Evolutionary conservation across 2,329 filamentous ascomycete species (phyloP), one percentile per base, ranked within the genome.

Genomic region (Stemphylium lycopersici): DNA sequence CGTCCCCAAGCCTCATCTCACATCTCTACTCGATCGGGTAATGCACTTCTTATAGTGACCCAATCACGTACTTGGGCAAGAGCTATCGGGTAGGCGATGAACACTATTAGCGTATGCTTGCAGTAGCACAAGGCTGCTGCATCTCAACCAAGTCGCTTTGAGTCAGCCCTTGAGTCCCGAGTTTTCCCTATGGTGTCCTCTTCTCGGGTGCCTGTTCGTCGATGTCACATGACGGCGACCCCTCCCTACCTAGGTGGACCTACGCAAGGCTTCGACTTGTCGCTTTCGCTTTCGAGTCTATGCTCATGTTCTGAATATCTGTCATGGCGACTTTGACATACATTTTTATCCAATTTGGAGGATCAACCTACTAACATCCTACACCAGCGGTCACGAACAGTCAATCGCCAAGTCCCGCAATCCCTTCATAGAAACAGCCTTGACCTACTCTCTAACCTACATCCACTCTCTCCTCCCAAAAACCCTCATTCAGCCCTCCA

Each of bases 341-440:
- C n/a, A 2, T 50, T 16, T 18, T 24, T 5, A 3, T 11, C 16
- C 18, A 8, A 10, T 6, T 8, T n/a, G 2, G 8, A 16, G 3
- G 6, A 11, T 12, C 33, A 40, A n/a, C 29, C 47, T 31, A 46
- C 50, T 41, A 34, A 36, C 26, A 33, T 29, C 5, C 11, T 20
- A 48, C 12, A n/a, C 47, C 58, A 74, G 72, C 51, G 70, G 70
- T 51, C 71, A 74, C 53, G 65, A 70, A 52, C 61, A 66, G 62
- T 76, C 73, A 39, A 80, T 83, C 48, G 81, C 81, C 47, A 36
- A 44, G 32, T 58, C 63, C 29, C 79, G 77, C 55, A 99, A 99
- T 73, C 86, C 87, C 12, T 99, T 99, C 75, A 90, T 99, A 59
- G 92, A 98, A 79, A 96, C 91, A 10, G 90, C 95, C 1, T 83